Evolutionary conservation across 805 yeast species (phyloP), one percentile per base, ranked within the genome.

Genomic region (Candida multigemmis): DNA sequence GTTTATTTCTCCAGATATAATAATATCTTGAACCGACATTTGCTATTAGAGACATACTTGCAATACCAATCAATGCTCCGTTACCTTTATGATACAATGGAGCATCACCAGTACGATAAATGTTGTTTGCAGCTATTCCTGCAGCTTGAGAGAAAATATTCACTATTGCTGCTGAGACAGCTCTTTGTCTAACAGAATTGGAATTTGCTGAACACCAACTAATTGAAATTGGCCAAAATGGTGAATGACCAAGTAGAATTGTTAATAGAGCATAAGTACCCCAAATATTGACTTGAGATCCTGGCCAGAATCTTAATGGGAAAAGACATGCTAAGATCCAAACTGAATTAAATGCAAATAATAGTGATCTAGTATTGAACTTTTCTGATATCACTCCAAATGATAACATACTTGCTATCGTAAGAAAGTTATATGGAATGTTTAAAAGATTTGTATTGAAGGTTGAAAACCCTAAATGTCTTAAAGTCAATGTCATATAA

Each of bases 111-210:
- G 46, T 44, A 25, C 76, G 48, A 47, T 78, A 79, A 5, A 79
- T 61, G 39, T 77, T 70, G 6, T 74, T 54, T 3, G 73, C 53
- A 7, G 68, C 53, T 25, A 79, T 72, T 12, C 57, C 48, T 1
- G 74, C 78, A 0, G 71, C 56, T 42, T 79, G 86, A 1, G 71
- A 71, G 44, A 63, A 67, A 61, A 77, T 74, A 40, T 77, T 79
- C 42, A 71, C 76, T 24, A 78, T 31, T 1, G 85, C 74, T 0
- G 83, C 71, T 9, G 78, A 65, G 4, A 78, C 74, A 0, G 85
- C 70, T 38, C 87, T 56, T 3, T 72, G 55, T n/a, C 77, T 51
- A 15, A 78, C 79, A 1, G 77, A 60, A 44, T 72, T 69, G 7
- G 83, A 65, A 39, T 77, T 77, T 16, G 69, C 47, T 0, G 85